Conservation (phyloP, 148 eudicot genomes). For the Spergularia marina region DNA sequence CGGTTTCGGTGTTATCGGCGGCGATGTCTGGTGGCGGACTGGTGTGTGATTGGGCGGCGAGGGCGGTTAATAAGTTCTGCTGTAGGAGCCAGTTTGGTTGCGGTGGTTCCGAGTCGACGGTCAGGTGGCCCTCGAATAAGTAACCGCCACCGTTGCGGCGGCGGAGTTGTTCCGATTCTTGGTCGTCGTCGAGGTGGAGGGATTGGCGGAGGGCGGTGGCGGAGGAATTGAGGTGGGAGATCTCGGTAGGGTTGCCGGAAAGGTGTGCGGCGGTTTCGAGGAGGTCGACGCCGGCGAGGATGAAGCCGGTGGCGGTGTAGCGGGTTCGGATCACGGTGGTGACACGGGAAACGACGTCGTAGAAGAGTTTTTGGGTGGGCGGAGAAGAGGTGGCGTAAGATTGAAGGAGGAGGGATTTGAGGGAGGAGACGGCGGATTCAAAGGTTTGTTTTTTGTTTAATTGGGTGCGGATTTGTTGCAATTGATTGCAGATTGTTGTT, state of each 20-base stretch:
- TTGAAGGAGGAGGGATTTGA: slow-evolving; percentile 51
- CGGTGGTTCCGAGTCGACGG: slow-evolving; percentile 83
- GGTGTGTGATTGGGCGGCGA: slow-evolving; percentile 35
- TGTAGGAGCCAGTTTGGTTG: slow-evolving; percentile 82
- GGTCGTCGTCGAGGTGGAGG: background rate
- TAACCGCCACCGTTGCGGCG: slow-evolving; percentile 34
- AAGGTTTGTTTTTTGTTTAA: slow-evolving; percentile 66
- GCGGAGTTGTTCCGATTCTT: background rate
- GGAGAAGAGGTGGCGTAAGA: slow-evolving; percentile 62
- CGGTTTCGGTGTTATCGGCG: slow-evolving; percentile 20
- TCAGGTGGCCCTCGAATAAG: slow-evolving; percentile 91
- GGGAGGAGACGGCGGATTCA: slow-evolving; percentile 54
- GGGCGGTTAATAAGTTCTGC: slow-evolving; percentile 52
- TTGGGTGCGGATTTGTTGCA: slow-evolving; percentile 64
- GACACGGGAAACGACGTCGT: slow-evolving; percentile 72
- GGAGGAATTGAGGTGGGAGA: slow-evolving; percentile 47
- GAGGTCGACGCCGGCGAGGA: slow-evolving; percentile 70
- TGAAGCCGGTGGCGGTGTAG: slow-evolving; percentile 77
- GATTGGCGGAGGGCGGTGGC: slow-evolving; percentile 28
- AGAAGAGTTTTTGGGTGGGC: slow-evolving; percentile 54
- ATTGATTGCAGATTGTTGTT: slow-evolving; percentile 23
- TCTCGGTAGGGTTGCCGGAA: slow-evolving; percentile 37
- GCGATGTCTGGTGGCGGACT: too few relatives aligned
- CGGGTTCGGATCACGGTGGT: slow-evolving; percentile 76
- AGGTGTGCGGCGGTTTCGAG: slow-evolving; percentile 54